A percentile compares a stretch with the other conserved stretches of the same genome.
Evolutionary conservation across 805 yeast species (phyloP).

Genomic region (Starmerella asiatica): DNA sequence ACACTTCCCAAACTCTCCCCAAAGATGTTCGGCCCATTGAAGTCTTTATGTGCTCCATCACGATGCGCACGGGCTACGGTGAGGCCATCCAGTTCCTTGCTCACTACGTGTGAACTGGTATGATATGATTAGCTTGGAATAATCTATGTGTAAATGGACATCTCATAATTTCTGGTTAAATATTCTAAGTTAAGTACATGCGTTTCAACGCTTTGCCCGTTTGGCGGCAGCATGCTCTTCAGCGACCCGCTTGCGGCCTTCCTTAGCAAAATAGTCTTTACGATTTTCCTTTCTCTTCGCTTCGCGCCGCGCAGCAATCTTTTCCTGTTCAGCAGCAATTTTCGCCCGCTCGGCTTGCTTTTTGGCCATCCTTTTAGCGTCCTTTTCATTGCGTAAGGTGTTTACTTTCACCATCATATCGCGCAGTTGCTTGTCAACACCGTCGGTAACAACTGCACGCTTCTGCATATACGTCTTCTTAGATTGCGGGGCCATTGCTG

Average conservation of each 20-base stretch:
- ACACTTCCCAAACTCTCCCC: constrained; percentile 50
- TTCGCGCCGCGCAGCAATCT: constrained; percentile 50
- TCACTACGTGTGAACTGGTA: constrained; percentile 55
- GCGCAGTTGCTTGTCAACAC: constrained; percentile 88
- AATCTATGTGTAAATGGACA: too few relatives aligned
- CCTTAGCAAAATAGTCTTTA: constrained; percentile 60
- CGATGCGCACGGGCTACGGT: constrained; percentile 96
- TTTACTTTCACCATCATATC: constrained; percentile 75
- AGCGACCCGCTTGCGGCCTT: constrained; percentile 19
- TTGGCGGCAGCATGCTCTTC: constrained; percentile 15
- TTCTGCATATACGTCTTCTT: constrained; percentile 69
- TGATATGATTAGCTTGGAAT: too few relatives aligned
- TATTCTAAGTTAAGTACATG: background rate
- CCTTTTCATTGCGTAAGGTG: constrained; percentile 77
- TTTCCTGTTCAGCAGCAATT: constrained; percentile 61
- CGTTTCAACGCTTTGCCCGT: constrained; percentile 3
- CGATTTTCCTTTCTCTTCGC: constrained; percentile 75
- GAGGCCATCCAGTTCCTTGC: constrained; percentile 98
- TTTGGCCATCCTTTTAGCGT: constrained; percentile 56
- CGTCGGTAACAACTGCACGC: constrained; percentile 86
- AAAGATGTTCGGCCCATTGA: constrained; percentile 74
- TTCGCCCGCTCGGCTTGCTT: constrained; percentile 65
- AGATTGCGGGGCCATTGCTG: constrained; percentile 69
- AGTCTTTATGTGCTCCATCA: constrained; percentile 94
- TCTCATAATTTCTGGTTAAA: background rate